Evolutionary conservation across 2,329 filamentous ascomycete genomes (phyloP).

Genomic region (Cryphonectria parasitica): DNA sequence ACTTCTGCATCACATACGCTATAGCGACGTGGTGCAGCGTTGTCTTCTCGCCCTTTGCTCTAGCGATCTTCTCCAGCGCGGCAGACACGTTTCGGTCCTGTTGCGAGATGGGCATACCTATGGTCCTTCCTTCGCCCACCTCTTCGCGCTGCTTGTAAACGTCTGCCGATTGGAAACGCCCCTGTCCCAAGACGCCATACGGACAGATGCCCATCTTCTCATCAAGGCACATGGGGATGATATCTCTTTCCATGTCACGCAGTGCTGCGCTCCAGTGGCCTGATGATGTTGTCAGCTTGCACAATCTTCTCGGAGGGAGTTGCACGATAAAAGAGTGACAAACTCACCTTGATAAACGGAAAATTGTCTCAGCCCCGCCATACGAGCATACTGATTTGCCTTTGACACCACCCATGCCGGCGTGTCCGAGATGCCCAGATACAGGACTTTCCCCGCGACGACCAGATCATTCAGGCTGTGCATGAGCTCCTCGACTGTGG

Average conservation of each 20-base stretch:
- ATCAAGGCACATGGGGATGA: slow-evolving; percentile 47
- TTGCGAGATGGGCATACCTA: background rate
- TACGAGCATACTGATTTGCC: slow-evolving; percentile 36
- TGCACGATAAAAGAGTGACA: background rate
- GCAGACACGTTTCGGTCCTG: slow-evolving; percentile 46
- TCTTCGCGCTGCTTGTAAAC: slow-evolving; percentile 35
- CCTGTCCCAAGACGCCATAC: slow-evolving; percentile 63
- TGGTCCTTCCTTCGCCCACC: slow-evolving; percentile 41
- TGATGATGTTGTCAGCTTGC: background rate
- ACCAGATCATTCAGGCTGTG: slow-evolving; percentile 35
- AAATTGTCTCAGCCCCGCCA: slow-evolving; percentile 36
- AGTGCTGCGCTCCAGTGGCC: slow-evolving; percentile 23
- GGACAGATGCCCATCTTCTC: slow-evolving; percentile 58
- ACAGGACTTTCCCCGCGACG: slow-evolving; percentile 36
- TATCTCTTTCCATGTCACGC: slow-evolving; percentile 46
- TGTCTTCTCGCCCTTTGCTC: slow-evolving; percentile 55
- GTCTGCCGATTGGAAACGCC: slow-evolving; percentile 48
- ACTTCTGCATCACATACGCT: slow-evolving; percentile 56
- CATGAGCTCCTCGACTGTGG: slow-evolving; percentile 36
- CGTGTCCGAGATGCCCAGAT: slow-evolving; percentile 38
- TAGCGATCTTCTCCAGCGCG: slow-evolving; percentile 63
- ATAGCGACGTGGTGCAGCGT: slow-evolving; percentile 62
- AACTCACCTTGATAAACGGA: slow-evolving; percentile 47
- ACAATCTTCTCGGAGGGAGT: background rate
- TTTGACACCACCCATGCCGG: slow-evolving; percentile 39